phyloP scores from a whole-genome alignment of 257 asterid species.

The Solanum lignicaule region DNA sequence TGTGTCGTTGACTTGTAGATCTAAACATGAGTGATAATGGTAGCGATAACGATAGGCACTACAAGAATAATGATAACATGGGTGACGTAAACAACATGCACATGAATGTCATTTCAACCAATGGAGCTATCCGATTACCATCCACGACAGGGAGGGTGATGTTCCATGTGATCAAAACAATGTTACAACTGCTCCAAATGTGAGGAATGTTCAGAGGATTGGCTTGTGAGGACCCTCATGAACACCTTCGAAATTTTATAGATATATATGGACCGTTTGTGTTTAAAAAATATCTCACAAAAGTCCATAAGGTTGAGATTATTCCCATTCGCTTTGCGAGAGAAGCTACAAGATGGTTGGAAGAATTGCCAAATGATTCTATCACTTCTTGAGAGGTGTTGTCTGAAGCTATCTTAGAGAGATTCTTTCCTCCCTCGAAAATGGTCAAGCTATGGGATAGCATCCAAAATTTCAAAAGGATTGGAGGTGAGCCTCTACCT shows the following conservation, averaged over 20 bases:
- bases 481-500: too few species aligned
- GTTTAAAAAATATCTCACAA: too few species aligned
- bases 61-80: not conserved
- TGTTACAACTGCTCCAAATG: not conserved
- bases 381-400: not conserved
- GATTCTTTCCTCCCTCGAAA: too few species aligned
- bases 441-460: too few species aligned
- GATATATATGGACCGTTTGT: not conserved
- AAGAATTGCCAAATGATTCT: not conserved
- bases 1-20: not conserved
- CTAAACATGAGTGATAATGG: not conserved
- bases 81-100: too few species aligned
- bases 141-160: not conserved
- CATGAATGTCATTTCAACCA: too few species aligned
- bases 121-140: not conserved
- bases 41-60: not conserved
- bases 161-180: not conserved
- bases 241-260: too few species aligned
- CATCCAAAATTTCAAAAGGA: too few species aligned
- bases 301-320: too few species aligned
- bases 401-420: too few species aligned
- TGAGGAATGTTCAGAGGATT: not conserved
- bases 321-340: too few species aligned
- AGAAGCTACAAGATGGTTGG: not conserved
- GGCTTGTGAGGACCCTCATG: too few species aligned